Percentiles rank a stretch among this genome's conserved stretches.
phyloP scores from a whole-genome alignment of 2,329 filamentous ascomycete species.

The Thielaviopsis euricoi region DNA sequence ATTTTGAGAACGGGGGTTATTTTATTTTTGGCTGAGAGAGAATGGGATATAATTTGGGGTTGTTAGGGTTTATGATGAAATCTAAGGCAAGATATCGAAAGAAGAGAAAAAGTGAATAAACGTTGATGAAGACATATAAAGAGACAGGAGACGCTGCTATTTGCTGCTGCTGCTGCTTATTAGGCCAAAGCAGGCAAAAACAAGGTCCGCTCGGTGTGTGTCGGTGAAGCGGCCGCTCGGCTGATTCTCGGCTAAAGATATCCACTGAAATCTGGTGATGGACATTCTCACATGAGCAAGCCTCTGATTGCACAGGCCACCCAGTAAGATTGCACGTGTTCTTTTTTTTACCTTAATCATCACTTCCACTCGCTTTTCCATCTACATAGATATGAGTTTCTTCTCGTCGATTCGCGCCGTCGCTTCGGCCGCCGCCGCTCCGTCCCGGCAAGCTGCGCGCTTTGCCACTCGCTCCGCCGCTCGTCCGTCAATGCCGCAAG shows the following conservation, averaged over 20 bases:
- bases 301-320: background rate
- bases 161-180: slow-evolving; percentile 1
- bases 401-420: background rate
- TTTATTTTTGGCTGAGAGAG: background rate
- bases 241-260: background rate
- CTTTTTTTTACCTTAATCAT: background rate
- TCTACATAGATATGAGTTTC: slow-evolving; percentile 2
- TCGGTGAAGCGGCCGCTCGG: background rate
- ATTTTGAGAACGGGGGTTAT: background rate
- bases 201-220: slow-evolving; percentile 11
- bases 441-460: slow-evolving; percentile 1
- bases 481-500: background rate
- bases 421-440: background rate
- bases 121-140: background rate
- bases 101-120: background rate
- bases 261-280: slow-evolving; percentile 1
- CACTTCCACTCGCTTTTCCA: background rate
- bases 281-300: background rate
- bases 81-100: background rate
- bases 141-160: background rate
- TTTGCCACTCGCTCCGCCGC: slow-evolving; percentile 9
- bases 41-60: background rate
- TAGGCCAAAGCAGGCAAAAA: background rate
- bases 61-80: background rate
- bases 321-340: background rate